These are phyloP conservation scores for Rhododendron griersonianum DNA, from an alignment of 148 eudicot genomes.

Conservation along the genomic window DNA sequence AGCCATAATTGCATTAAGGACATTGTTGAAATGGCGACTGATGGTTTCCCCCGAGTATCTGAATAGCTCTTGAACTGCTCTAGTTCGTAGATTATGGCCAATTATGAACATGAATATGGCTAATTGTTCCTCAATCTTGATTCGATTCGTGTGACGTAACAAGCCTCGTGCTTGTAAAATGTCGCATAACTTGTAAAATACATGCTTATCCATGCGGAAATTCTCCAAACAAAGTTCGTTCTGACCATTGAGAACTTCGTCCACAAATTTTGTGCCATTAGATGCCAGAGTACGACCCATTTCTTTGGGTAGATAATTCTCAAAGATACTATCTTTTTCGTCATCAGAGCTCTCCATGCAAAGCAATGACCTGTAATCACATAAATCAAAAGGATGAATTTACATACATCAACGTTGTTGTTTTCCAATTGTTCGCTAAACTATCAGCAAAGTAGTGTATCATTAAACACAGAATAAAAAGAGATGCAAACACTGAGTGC, in stretches of 20 bases:
- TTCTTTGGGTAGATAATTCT: conserved; percentile 15
- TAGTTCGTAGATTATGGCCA: conserved; percentile 39
- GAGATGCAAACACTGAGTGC: background rate
- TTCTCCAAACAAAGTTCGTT: conserved; percentile 34
- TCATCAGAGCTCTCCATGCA: conserved; percentile 38
- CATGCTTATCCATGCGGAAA: conserved; percentile 42
- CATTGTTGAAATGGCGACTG: conserved; percentile 48
- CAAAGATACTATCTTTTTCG: conserved; percentile 18
- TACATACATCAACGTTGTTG: background rate
- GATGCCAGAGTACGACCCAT: conserved; percentile 1
- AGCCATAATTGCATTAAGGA: conserved; percentile 33
- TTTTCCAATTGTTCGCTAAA: background rate
- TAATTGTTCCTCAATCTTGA: conserved; percentile 42
- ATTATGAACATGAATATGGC: conserved; percentile 42
- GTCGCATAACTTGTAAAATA: conserved; percentile 34
- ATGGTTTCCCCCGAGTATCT: conserved; percentile 47
- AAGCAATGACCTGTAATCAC: conserved; percentile 12
- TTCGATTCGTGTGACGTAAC: conserved; percentile 30
- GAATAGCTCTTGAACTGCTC: conserved; percentile 39
- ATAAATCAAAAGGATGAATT: background rate
- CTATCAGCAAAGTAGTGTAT: background rate
- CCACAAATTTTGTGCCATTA: conserved; percentile 30
- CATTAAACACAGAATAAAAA: background rate
- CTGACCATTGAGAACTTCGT: conserved; percentile 36
- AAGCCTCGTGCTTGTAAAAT: conserved; percentile 29